These are phyloP conservation scores for Russula olivacea DNA, from an alignment of 768 basidiomycete species.

Conservation along the genomic window DNA sequence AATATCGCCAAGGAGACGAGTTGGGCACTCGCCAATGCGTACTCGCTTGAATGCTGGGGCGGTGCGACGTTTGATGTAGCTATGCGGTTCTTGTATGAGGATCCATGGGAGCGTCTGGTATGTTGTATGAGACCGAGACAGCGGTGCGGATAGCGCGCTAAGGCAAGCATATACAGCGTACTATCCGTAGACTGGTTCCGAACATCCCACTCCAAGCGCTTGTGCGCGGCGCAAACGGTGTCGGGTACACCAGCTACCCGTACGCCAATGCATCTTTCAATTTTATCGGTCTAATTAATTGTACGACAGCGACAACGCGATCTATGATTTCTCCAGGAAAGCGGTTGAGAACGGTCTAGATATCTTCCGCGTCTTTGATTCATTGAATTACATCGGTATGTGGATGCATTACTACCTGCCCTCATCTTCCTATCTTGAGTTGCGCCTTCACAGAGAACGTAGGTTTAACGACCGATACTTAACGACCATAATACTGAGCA, in stretches of 20 bases:
- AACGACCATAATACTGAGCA: not conserved
- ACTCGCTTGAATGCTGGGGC: slow-evolving; percentile 98
- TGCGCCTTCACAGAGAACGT: slow-evolving; percentile 56
- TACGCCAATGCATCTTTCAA: slow-evolving; percentile 58
- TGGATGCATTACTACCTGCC: slow-evolving; percentile 13
- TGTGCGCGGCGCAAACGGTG: slow-evolving; percentile 97
- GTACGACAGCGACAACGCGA: slow-evolving; percentile 79
- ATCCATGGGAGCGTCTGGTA: slow-evolving; percentile 97
- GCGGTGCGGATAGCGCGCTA: not conserved
- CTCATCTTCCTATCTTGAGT: slow-evolving; percentile 3
- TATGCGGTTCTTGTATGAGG: slow-evolving; percentile 99
- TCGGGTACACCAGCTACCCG: slow-evolving; percentile 99
- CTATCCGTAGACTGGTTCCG: slow-evolving; percentile 90
- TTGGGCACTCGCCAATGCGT: slow-evolving; percentile 91
- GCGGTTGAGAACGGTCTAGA: slow-evolving; percentile 99
- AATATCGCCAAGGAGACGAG: slow-evolving; percentile 98
- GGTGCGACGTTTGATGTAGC: slow-evolving; percentile 98
- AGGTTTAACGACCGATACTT: slow-evolving; percentile 27
- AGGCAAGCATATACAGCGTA: slow-evolving; percentile 47
- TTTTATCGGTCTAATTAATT: not conserved
- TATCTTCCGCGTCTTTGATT: slow-evolving; percentile 99
- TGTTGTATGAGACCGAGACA: slow-evolving; percentile 27
- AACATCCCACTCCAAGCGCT: slow-evolving; percentile 98
- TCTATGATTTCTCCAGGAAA: slow-evolving; percentile 99
- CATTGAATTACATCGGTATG: slow-evolving; percentile 95